Evolutionary conservation across 371 early-diverging fungal genomes (phyloP).

Genomic region (Mortierella sp.): DNA sequence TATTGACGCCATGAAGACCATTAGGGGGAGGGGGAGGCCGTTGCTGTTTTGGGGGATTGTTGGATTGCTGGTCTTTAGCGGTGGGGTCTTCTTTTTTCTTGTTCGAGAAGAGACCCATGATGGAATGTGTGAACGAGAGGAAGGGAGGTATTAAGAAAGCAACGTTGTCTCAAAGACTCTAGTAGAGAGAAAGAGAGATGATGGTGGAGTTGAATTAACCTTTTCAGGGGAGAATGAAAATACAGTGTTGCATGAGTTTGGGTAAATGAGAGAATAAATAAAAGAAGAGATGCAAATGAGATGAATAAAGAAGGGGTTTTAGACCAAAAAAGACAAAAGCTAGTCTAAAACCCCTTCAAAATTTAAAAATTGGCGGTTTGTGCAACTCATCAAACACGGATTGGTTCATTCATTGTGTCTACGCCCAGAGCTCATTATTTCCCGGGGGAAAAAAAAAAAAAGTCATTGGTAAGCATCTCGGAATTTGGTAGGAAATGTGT

Average conservation of each 20-base stretch:
- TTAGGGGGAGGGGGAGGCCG: slow-evolving; percentile 49
- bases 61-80: slow-evolving; percentile 3
- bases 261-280: not conserved
- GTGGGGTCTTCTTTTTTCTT: slow-evolving; percentile 40
- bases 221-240: not conserved
- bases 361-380: too few relatives aligned
- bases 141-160: not conserved
- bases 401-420: too few relatives aligned
- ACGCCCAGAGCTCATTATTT: too few relatives aligned
- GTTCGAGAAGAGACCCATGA: slow-evolving; percentile 31
- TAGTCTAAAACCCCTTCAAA: too few relatives aligned
- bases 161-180: too few relatives aligned
- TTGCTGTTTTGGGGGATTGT: slow-evolving; percentile 20
- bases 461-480: too few relatives aligned
- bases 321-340: too few relatives aligned
- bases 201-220: not conserved
- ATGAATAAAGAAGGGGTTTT: not conserved
- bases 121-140: not conserved
- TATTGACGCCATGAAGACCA: slow-evolving; percentile 25
- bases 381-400: too few relatives aligned
- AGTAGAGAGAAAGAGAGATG: not conserved
- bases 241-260: not conserved
- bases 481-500: too few relatives aligned
- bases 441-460: too few relatives aligned
- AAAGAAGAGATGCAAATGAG: slow-evolving; percentile 1